Percentiles rank a stretch among this genome's conserved stretches.
Evolutionary conservation across 306 rosid genomes (phyloP).

Genomic region (Sesbania bispinosa): DNA sequence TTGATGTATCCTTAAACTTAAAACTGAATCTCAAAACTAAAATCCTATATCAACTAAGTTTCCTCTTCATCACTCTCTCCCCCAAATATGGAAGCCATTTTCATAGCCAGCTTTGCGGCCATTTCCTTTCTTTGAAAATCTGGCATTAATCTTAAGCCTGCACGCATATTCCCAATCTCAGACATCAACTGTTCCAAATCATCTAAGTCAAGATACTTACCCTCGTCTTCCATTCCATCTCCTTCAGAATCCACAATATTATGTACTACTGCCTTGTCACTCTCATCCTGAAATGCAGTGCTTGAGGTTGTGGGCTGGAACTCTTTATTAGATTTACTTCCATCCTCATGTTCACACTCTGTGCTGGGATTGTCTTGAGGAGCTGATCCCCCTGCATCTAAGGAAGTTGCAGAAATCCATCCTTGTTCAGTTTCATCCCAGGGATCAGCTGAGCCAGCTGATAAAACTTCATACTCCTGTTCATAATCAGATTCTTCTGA

Average conservation of each 20-base stretch:
- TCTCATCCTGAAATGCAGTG: slow-evolving; percentile 29
- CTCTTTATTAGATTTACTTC: slow-evolving; percentile 27
- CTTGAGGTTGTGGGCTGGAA: slow-evolving; percentile 41
- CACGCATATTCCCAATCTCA: slow-evolving; percentile 79
- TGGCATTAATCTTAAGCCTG: slow-evolving; percentile 80
- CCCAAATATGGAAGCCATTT: slow-evolving; percentile 84
- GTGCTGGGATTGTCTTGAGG: slow-evolving; percentile 20
- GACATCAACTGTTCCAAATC: slow-evolving; percentile 87
- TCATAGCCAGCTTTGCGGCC: slow-evolving; percentile 85
- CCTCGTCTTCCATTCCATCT: slow-evolving; percentile 26
- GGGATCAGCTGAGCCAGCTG: slow-evolving; percentile 66
- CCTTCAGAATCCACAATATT: slow-evolving; percentile 35
- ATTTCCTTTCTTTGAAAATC: slow-evolving; percentile 85
- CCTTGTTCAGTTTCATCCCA: slow-evolving; percentile 62
- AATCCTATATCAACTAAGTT: slow-evolving; percentile 21
- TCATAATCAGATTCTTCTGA: slow-evolving; percentile 89
- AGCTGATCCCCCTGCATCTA: slow-evolving; percentile 34
- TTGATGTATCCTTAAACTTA: not conserved
- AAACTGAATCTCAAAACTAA: not conserved
- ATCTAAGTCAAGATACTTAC: slow-evolving; percentile 51
- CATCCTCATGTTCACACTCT: slow-evolving; percentile 23
- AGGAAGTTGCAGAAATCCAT: slow-evolving; percentile 58
- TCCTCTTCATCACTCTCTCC: slow-evolving; percentile 74
- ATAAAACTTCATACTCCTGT: slow-evolving; percentile 67
- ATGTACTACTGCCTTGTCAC: slow-evolving; percentile 18